Evolutionary conservation across 2,329 filamentous ascomycete genomes (phyloP), one percentile per base, ranked within the genome.

Genomic region (Thermothelomyces thermophilus): DNA sequence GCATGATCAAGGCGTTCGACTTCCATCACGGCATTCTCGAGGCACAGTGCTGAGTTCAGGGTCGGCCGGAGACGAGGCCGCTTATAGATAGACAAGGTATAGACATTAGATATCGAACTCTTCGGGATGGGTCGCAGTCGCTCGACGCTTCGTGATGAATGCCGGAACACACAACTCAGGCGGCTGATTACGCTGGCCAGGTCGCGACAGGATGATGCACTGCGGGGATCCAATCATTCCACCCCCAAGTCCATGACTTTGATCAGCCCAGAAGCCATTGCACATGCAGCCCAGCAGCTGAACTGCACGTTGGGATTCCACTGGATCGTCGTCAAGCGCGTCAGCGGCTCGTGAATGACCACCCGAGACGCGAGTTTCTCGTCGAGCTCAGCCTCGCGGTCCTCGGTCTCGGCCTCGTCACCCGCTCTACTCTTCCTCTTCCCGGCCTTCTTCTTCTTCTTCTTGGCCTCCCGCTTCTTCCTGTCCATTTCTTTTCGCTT

Each of bases 1-100:
- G 87, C 42, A 76, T 97, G 69, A 65, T 87, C 26, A 85, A 82
- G 67, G 90, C 90, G 3, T 95, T 96, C 69, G 87, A 95, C 68
- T 84, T 87, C 64, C 83, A 88, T 62, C 90, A 95, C 67, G 78
- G 74, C 49, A 68, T 74, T 33, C 69, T 75, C 64, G 77, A 75
- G 13, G 74, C 72, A 17, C 67, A 69, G 50, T 84, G 82, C 62
- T 63, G 45, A 46, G 19, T 60, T 35, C 16, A 1, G 10, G 17
- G 9, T 33, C 16, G 3, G n/a, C 31, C 36, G 19, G 19, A 48
- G 11, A 11, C 33, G 8, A 11, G 13, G 16, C 20, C 14, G 35
- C 20, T 16, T 22, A 37, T 36, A 42, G 26, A 37, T 20, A 26
- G n/a, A 16, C 14, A 5, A 33, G 6, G 26, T 16, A 51, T 48